A percentile compares a stretch with the other conserved stretches of the same genome.
Evolutionary conservation across 1,284 basidiomycete species (phyloP).

Genomic region (Cerioporus squamosus): DNA sequence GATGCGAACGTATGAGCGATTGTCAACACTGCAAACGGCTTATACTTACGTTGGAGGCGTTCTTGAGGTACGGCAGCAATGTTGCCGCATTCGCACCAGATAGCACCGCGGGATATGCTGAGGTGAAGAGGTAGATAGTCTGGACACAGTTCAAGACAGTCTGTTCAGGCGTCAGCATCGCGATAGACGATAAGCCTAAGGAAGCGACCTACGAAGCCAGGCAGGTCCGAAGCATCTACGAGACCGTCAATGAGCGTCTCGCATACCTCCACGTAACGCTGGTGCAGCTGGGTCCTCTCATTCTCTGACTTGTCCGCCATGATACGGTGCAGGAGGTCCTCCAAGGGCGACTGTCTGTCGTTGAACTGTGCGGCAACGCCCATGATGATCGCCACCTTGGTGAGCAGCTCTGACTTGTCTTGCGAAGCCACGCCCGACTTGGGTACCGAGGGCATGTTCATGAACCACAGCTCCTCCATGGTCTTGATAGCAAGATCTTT

Average conservation of each 20-base stretch:
- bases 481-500: slow-evolving; percentile 91
- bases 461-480: slow-evolving; percentile 90
- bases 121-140: slow-evolving; percentile 82
- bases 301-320: slow-evolving; percentile 63
- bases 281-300: slow-evolving; percentile 56
- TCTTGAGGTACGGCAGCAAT: slow-evolving; percentile 87
- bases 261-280: slow-evolving; percentile 76
- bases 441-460: slow-evolving; percentile 41
- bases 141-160: slow-evolving; percentile 82
- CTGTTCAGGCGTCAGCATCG: slow-evolving; percentile 42
- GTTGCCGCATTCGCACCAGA: slow-evolving; percentile 81
- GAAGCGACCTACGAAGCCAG: slow-evolving; percentile 67
- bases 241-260: slow-evolving; percentile 86
- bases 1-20: slow-evolving; percentile 9
- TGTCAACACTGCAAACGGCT: background rate
- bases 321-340: slow-evolving; percentile 83
- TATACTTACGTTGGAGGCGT: slow-evolving; percentile 63
- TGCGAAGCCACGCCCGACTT: slow-evolving; percentile 30
- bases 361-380: slow-evolving; percentile 81
- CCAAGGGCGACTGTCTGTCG: slow-evolving; percentile 83
- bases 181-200: background rate
- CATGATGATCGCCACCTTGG: slow-evolving; percentile 82
- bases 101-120: slow-evolving; percentile 82
- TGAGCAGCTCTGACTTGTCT: slow-evolving; percentile 57
- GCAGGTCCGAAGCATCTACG: slow-evolving; percentile 81